Percentiles rank a stretch among this genome's conserved stretches.
Conservation (phyloP, 2,329 filamentous ascomycete species). For the Pyricularia grisea region DNA sequence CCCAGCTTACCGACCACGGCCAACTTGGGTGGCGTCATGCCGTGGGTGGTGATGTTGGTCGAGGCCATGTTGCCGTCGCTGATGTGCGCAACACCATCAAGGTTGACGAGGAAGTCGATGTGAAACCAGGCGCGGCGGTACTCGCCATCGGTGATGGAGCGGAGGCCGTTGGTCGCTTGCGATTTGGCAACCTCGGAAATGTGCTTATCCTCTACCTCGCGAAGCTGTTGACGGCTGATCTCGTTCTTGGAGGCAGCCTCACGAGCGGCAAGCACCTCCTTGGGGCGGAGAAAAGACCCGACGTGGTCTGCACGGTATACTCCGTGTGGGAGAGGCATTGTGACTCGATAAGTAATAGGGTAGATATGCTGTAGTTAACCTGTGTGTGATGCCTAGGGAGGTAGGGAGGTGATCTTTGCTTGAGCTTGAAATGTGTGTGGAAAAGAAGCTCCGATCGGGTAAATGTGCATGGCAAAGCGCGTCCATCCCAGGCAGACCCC, state of each 20-base stretch:
- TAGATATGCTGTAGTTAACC: not conserved
- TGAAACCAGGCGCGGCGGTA: constrained; percentile 45
- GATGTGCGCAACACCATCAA: constrained; percentile 39
- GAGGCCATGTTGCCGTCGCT: constrained; percentile 25
- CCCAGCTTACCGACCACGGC: constrained; percentile 44
- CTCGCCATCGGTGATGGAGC: constrained; percentile 51
- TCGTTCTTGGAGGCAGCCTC: constrained; percentile 29
- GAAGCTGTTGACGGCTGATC: constrained; percentile 31
- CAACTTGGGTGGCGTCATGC: constrained; percentile 41
- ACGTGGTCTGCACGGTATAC: constrained; percentile 59
- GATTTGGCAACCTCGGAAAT: constrained; percentile 49
- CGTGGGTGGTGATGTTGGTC: constrained; percentile 33
- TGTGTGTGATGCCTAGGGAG: not conserved
- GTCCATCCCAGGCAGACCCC: not conserved
- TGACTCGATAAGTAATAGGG: not conserved
- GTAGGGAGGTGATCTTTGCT: not conserved
- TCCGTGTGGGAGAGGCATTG: constrained; percentile 7
- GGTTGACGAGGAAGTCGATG: constrained; percentile 46
- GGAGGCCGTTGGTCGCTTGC: constrained; percentile 48
- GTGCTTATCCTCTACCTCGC: constrained; percentile 43
- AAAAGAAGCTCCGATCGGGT: too few relatives aligned
- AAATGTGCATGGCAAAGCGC: not conserved
- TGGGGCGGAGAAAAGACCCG: constrained; percentile 63
- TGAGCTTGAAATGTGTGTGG: too few relatives aligned
- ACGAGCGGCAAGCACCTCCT: constrained; percentile 43